These are phyloP conservation scores for Paragyromitra xinjiangensis DNA, from an alignment of 495 filamentous ascomycete genomes.

Conservation along the genomic window DNA sequence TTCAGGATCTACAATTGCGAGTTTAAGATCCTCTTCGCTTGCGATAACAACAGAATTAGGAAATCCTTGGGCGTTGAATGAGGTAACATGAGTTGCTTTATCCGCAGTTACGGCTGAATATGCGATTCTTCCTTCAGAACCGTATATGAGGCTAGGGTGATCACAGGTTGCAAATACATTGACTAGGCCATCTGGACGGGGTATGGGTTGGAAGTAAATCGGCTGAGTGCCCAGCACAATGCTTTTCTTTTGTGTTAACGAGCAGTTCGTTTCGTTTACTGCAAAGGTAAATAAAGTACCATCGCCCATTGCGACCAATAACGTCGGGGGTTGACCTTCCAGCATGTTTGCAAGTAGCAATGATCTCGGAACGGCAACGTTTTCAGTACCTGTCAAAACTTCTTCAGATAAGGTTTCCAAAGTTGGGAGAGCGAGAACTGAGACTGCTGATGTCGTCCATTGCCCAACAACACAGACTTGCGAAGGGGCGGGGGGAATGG, in stretches of 20 bases:
- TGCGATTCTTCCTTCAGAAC: slow-evolving; percentile 82
- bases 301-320: slow-evolving; percentile 95
- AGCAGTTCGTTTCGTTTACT: slow-evolving; percentile 67
- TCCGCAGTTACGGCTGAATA: slow-evolving; percentile 97
- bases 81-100: slow-evolving; percentile 78
- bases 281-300: slow-evolving; percentile 88
- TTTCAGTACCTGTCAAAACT: slow-evolving; percentile 64
- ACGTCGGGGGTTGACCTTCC: slow-evolving; percentile 66
- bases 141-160: slow-evolving; percentile 91
- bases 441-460: slow-evolving; percentile 78
- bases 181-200: slow-evolving; percentile 67
- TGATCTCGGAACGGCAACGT: slow-evolving; percentile 77
- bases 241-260: slow-evolving; percentile 76
- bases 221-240: slow-evolving; percentile 87
- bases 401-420: slow-evolving; percentile 72
- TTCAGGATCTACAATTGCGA: slow-evolving; percentile 82
- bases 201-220: slow-evolving; percentile 79
- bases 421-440: slow-evolving; percentile 71
- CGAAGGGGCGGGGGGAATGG: slow-evolving; percentile 64
- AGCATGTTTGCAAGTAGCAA: slow-evolving; percentile 80
- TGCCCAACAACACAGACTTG: slow-evolving; percentile 79
- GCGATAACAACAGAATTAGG: slow-evolving; percentile 83
- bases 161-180: slow-evolving; percentile 95
- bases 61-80: slow-evolving; percentile 82
- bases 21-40: slow-evolving; percentile 76